These are phyloP conservation scores for Gossypium sturtianum DNA, from an alignment of 345 rosid genomes.

Conservation along the genomic window DNA sequence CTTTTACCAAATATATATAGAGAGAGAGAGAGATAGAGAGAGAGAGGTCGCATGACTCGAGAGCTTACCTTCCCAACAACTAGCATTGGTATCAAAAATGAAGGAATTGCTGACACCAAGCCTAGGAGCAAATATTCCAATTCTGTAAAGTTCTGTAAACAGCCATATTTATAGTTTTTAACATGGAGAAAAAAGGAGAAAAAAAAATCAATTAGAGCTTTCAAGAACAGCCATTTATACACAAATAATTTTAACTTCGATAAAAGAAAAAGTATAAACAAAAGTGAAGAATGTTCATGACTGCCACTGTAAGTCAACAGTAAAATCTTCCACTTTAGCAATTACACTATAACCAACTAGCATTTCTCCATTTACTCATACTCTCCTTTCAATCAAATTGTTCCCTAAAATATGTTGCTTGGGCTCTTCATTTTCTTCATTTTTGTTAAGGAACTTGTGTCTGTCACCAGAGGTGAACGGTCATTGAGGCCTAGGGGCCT, in stretches of 20 bases:
- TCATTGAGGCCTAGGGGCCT: too few relatives aligned
- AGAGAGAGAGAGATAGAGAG: background rate
- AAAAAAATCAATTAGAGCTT: background rate
- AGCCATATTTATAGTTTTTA: slow-evolving; percentile 2
- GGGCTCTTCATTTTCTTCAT: too few relatives aligned
- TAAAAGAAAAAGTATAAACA: background rate
- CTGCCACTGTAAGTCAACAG: background rate
- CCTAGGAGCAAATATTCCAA: slow-evolving; percentile 81
- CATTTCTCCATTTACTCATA: background rate
- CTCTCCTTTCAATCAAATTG: background rate
- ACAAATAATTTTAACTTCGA: background rate
- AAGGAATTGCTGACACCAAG: slow-evolving; percentile 77
- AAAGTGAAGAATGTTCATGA: background rate
- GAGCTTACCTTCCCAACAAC: slow-evolving; percentile 64
- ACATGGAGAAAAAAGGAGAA: background rate
- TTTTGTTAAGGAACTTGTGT: too few relatives aligned
- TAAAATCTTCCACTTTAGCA: background rate
- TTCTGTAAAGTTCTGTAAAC: slow-evolving; percentile 70
- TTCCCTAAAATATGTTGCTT: background rate
- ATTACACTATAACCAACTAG: background rate
- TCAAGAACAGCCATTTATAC: background rate
- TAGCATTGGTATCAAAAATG: slow-evolving; percentile 61
- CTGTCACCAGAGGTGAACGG: too few relatives aligned
- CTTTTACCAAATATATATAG: too few relatives aligned
- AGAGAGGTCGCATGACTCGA: background rate